Conservation (phyloP, 805 yeast genomes). For the Candida awuae region DNA sequence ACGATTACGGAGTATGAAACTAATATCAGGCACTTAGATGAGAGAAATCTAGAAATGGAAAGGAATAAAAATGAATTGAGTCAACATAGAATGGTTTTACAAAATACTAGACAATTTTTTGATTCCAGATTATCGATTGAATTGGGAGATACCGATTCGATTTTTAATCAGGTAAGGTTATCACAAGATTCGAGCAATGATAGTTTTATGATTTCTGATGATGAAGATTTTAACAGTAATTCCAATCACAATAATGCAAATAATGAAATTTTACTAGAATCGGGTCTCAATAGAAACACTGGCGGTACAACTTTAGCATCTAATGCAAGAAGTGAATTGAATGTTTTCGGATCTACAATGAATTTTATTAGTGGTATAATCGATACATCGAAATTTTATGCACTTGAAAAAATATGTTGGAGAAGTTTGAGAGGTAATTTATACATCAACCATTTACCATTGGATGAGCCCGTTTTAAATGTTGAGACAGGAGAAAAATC, state of each 20-base stretch:
- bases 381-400: constrained; percentile 55
- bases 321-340: constrained; percentile 30
- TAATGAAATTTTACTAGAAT: constrained; percentile 12
- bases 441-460: constrained; percentile 67
- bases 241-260: not conserved
- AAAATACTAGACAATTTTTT: constrained; percentile 30
- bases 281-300: constrained; percentile 11
- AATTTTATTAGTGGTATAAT: constrained; percentile 74
- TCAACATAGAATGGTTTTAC: constrained; percentile 59
- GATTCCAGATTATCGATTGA: constrained; percentile 28
- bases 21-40: constrained; percentile 62
- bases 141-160: constrained; percentile 19
- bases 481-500: constrained; percentile 44
- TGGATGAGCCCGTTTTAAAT: constrained; percentile 60
- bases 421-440: constrained; percentile 89
- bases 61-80: constrained; percentile 48
- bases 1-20: constrained; percentile 59
- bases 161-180: constrained; percentile 21
- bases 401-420: constrained; percentile 82
- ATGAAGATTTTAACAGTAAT: no score
- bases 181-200: constrained; percentile 13
- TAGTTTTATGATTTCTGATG: constrained; percentile 14
- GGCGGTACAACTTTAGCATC: constrained; percentile 4
- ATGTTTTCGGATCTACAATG: constrained; percentile 31
- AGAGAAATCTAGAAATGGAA: constrained; percentile 55